Evolutionary conservation across 176 grass and related monocot species (phyloP).

Genomic region (Elaeis guineensis): DNA sequence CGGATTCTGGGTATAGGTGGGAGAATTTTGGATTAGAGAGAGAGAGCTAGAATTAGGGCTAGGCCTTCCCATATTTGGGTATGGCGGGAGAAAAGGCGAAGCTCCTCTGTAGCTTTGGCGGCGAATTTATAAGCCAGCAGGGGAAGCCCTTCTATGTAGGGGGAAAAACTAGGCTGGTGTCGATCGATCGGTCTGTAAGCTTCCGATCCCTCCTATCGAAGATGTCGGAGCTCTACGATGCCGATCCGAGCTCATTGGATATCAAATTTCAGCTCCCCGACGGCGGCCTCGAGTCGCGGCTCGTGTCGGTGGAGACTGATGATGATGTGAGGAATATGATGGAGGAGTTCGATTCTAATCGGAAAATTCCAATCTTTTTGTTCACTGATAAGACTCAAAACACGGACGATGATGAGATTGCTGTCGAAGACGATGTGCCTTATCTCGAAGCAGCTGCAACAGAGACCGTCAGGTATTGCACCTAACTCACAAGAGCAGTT

Average conservation of each 20-base stretch:
- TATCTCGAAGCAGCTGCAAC: not conserved
- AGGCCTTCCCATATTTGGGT: not conserved
- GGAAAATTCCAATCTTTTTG: constrained; percentile 17
- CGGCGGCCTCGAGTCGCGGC: constrained; percentile 1
- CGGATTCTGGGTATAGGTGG: no score
- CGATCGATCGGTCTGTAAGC: constrained; percentile 16
- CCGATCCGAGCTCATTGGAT: constrained; percentile 8
- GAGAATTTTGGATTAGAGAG: no score
- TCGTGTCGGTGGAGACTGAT: constrained; percentile 14
- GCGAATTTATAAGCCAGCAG: constrained; percentile 7
- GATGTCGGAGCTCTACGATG: constrained; percentile 16
- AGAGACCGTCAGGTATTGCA: constrained; percentile 8
- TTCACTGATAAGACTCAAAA: constrained; percentile 3
- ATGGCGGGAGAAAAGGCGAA: constrained; percentile 17
- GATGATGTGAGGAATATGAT: constrained; percentile 16
- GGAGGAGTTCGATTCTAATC: constrained; percentile 17
- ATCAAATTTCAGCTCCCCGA: constrained; percentile 15
- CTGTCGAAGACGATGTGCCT: not conserved
- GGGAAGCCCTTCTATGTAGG: constrained; percentile 11
- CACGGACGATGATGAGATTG: constrained; percentile 9
- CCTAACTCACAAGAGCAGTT: no score
- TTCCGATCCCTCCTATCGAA: constrained; percentile 9
- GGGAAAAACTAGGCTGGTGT: constrained; percentile 9
- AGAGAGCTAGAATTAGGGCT: not conserved
- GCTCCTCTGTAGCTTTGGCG: constrained; percentile 23